A percentile compares a stretch with the other conserved stretches of the same genome.
Conservation (phyloP, 2,329 filamentous ascomycete genomes). For the Westerdykella aurantiaca region DNA sequence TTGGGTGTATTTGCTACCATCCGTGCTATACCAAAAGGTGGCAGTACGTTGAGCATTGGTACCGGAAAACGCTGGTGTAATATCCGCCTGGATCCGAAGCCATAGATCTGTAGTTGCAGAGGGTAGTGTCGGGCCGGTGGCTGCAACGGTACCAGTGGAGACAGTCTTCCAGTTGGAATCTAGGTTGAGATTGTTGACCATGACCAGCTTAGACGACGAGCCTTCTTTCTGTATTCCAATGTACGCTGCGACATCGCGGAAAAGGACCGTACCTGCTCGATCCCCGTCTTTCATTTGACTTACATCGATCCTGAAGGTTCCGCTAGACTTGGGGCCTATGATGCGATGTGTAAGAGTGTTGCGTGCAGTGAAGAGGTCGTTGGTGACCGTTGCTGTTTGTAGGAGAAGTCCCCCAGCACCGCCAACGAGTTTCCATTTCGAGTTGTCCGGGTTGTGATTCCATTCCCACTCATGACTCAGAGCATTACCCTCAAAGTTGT, state of each 20-base stretch:
- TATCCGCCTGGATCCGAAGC: constrained; percentile 31
- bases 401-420: constrained; percentile 41
- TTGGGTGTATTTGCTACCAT: constrained; percentile 29
- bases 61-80: constrained; percentile 30
- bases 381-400: constrained; percentile 48
- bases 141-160: constrained; percentile 25
- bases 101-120: constrained; percentile 23
- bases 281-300: constrained; percentile 49
- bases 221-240: constrained; percentile 46
- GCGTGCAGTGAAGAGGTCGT: constrained; percentile 43
- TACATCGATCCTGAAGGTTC: constrained; percentile 49
- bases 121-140: constrained; percentile 16
- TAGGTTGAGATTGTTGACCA: constrained; percentile 33
- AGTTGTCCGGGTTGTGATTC: constrained; percentile 56
- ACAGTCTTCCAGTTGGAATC: constrained; percentile 37
- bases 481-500: constrained; percentile 42
- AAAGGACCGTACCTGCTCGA: constrained; percentile 47
- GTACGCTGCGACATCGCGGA: constrained; percentile 51
- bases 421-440: constrained; percentile 41
- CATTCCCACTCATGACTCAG: constrained; percentile 52
- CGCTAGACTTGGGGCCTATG: constrained; percentile 38
- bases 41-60: constrained; percentile 16
- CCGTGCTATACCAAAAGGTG: constrained; percentile 35
- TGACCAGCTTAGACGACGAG: constrained; percentile 32
- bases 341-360: constrained; percentile 43